Conservation (phyloP, 345 rosid genomes). For the Atalantia buxifolia region DNA sequence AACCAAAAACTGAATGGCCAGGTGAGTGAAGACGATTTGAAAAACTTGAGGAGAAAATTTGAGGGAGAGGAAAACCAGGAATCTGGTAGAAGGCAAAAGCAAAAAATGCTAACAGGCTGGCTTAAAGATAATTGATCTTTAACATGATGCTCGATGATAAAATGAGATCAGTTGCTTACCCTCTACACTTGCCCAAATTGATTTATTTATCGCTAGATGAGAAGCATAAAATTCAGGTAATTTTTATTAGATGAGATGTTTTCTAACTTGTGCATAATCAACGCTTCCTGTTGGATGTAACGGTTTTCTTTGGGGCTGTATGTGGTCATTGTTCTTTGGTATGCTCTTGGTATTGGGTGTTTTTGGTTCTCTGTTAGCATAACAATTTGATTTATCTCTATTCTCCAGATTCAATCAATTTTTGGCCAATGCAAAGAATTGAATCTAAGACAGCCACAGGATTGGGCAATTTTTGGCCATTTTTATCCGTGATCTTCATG, state of each 20-base stretch:
- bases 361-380: background rate
- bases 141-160: background rate
- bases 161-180: background rate
- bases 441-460: background rate
- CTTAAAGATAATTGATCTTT: background rate
- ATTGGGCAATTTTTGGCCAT: background rate
- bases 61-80: constrained; percentile 41
- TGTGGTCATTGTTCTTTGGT: background rate
- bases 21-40: constrained; percentile 56
- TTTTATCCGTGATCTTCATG: background rate
- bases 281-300: background rate
- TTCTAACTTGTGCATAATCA: background rate
- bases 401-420: background rate
- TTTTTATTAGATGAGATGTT: background rate
- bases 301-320: background rate
- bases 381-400: background rate
- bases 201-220: background rate
- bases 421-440: background rate
- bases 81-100: constrained; percentile 38
- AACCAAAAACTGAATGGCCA: constrained; percentile 53
- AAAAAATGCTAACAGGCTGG: constrained; percentile 16
- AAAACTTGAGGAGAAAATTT: constrained; percentile 51
- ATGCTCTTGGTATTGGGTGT: background rate
- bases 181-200: background rate
- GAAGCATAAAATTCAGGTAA: background rate